These are phyloP conservation scores for Pseudocercospora pini-densiflorae DNA, from an alignment of 2,329 filamentous ascomycete species.

Conservation along the genomic window DNA sequence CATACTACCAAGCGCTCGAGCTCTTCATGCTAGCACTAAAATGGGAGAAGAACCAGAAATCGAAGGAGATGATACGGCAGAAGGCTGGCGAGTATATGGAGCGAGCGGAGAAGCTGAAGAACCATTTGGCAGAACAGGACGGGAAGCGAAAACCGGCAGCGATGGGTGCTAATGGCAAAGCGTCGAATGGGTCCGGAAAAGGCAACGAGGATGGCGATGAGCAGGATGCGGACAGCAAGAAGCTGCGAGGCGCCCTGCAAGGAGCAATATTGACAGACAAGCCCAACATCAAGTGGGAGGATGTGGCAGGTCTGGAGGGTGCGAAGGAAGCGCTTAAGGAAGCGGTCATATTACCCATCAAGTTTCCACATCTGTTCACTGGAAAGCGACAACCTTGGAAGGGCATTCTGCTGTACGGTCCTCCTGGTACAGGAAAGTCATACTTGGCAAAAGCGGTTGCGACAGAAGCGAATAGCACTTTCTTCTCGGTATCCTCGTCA, in stretches of 20 bases:
- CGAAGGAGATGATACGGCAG: slow-evolving; percentile 94
- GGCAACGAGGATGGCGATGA: slow-evolving; percentile 67
- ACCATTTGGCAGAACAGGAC: slow-evolving; percentile 78
- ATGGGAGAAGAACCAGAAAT: slow-evolving; percentile 98
- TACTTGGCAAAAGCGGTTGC: slow-evolving; percentile 97
- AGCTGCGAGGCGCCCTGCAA: slow-evolving; percentile 85
- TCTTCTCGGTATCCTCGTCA: slow-evolving; percentile 97
- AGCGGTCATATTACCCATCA: slow-evolving; percentile 96
- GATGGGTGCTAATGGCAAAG: slow-evolving; percentile 73
- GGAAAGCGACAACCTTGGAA: slow-evolving; percentile 99
- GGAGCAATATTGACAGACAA: slow-evolving; percentile 94
- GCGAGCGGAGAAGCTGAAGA: slow-evolving; percentile 96
- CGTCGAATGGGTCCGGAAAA: slow-evolving; percentile 66
- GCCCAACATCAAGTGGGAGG: slow-evolving; percentile 97
- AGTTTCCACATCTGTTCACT: slow-evolving; percentile 94
- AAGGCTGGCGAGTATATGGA: slow-evolving; percentile 99
- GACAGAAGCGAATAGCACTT: slow-evolving; percentile 97
- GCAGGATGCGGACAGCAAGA: slow-evolving; percentile 87
- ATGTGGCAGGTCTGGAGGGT: slow-evolving; percentile 90
- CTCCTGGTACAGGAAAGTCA: slow-evolving; percentile 96
- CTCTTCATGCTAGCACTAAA: slow-evolving; percentile 99
- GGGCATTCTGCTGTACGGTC: slow-evolving; percentile 93
- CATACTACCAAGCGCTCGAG: slow-evolving; percentile 94
- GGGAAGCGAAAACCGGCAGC: slow-evolving; percentile 69
- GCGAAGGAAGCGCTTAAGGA: slow-evolving; percentile 98